Evolutionary conservation across 768 basidiomycete species (phyloP).

Genomic region (Russula vinacea): DNA sequence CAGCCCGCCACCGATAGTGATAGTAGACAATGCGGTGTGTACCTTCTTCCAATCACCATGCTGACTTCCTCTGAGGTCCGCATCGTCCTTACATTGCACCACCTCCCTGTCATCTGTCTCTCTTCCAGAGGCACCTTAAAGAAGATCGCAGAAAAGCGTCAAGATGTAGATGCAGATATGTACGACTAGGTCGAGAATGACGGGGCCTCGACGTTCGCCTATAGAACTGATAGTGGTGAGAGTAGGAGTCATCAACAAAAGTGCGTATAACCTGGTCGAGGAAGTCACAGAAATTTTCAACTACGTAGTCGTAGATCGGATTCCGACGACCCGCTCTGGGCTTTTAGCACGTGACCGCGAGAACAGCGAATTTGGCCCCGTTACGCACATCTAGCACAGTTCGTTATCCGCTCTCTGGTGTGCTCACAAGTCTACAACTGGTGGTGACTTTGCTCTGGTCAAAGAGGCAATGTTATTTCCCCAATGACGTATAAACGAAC

Average conservation of each 20-base stretch:
- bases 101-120: background rate
- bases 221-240: background rate
- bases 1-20: background rate
- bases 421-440: background rate
- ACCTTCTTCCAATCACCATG: background rate
- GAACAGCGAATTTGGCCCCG: background rate
- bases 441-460: background rate
- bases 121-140: background rate
- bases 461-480: background rate
- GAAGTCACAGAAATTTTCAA: background rate
- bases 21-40: background rate
- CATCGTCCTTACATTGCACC: background rate
- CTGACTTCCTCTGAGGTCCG: background rate
- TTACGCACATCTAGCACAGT: too few relatives aligned
- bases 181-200: background rate
- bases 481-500: background rate
- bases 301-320: slow-evolving; percentile 9
- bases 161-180: background rate
- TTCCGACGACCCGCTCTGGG: background rate
- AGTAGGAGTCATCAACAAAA: background rate
- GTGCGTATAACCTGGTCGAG: background rate
- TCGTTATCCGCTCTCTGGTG: too few relatives aligned
- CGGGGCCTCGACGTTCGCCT: background rate
- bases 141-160: background rate
- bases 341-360: background rate